Evolutionary conservation across 169 alveolate genomes (phyloP).

Genomic region (Plasmodium reichenowi): DNA sequence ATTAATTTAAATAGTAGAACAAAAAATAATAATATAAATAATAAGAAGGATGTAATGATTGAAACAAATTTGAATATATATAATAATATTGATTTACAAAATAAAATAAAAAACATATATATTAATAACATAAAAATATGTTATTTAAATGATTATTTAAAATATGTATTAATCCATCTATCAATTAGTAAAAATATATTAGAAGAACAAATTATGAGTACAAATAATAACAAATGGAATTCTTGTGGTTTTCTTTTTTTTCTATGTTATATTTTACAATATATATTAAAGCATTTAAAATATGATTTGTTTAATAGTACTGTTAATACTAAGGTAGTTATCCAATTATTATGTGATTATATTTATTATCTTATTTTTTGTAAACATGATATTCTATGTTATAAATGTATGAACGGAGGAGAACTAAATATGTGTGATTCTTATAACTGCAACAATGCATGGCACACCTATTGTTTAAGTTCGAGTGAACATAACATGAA

Average conservation of each 20-base stretch:
- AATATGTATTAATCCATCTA: conserved; percentile 50
- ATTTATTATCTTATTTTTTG: conserved; percentile 44
- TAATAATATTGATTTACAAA: conserved; percentile 19
- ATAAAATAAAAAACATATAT: conserved; percentile 54
- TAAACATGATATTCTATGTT: conserved; percentile 80
- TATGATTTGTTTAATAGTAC: conserved; percentile 25
- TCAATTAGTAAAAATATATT: conserved; percentile 14
- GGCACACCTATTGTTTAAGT: conserved; percentile 84
- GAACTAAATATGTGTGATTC: conserved; percentile 83
- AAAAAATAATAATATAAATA: background rate
- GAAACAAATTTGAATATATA: conserved; percentile 10
- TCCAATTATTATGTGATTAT: conserved; percentile 67
- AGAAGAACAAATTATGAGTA: conserved; percentile 32
- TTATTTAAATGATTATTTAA: conserved; percentile 35
- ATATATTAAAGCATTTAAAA: conserved; percentile 52
- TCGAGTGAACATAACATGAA: conserved; percentile 30
- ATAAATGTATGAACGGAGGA: conserved; percentile 83
- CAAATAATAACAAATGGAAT: conserved; percentile 37
- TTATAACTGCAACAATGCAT: conserved; percentile 75
- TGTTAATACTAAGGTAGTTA: conserved; percentile 25
- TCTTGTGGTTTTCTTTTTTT: conserved; percentile 53
- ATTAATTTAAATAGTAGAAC: background rate
- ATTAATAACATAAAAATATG: conserved; percentile 27
- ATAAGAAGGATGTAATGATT: background rate
- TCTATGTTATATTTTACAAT: conserved; percentile 33